phyloP scores from a whole-genome alignment of 306 rosid genomes.

The Cucurbita ficifolia region DNA sequence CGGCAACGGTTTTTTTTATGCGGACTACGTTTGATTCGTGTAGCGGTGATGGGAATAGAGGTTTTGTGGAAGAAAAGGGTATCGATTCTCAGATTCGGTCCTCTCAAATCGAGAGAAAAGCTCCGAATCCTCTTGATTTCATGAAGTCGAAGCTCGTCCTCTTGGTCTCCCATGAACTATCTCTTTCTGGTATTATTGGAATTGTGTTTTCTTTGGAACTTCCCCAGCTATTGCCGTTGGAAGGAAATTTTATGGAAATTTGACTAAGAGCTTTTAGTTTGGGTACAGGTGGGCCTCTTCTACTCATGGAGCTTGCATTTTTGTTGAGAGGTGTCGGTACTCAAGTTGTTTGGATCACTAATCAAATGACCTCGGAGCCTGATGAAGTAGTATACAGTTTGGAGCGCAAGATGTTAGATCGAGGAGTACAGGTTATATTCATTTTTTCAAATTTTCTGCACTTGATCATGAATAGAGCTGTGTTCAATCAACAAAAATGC shows the following conservation, averaged over 20 bases:
- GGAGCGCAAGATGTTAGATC: constrained; percentile 61
- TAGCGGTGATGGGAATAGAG: not conserved
- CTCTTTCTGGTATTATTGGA: constrained; percentile 50
- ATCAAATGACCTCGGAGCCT: constrained; percentile 37
- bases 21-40: constrained; percentile 44
- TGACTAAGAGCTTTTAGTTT: constrained; percentile 4
- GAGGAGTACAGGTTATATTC: constrained; percentile 49
- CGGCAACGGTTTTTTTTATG: constrained; percentile 39
- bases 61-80: constrained; percentile 13
- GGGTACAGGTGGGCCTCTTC: constrained; percentile 52
- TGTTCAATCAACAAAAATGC: not conserved
- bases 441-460: not conserved
- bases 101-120: not conserved
- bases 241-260: not conserved
- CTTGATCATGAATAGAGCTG: not conserved
- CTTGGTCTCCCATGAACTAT: constrained; percentile 72
- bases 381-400: constrained; percentile 49
- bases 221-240: not conserved
- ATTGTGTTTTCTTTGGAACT: not conserved
- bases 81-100: constrained; percentile 18
- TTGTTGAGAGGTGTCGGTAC: constrained; percentile 58
- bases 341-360: constrained; percentile 62
- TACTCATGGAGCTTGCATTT: constrained; percentile 71
- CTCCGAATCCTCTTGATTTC: constrained; percentile 36
- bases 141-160: constrained; percentile 84